Conservation (phyloP, 1,139 yeast genomes). For the Candida tropicalis region DNA sequence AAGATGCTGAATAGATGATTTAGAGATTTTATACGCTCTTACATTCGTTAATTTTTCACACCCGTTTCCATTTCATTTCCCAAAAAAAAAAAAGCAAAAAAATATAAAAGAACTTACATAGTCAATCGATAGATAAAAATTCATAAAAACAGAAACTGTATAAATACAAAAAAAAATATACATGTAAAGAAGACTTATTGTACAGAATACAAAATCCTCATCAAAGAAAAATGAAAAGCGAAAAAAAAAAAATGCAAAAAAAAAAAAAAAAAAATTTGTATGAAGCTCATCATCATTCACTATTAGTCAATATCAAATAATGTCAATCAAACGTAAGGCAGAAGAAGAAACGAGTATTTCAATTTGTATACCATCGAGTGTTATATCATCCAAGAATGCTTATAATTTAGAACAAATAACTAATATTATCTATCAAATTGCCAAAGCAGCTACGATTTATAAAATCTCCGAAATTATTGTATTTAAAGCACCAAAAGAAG, state of each 20-base stretch:
- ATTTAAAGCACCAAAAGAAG: conserved; percentile 47
- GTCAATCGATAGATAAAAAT: conserved; percentile 3
- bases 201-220: no score
- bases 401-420: conserved; percentile 73
- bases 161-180: background rate
- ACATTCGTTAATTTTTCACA: background rate
- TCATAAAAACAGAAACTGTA: no score
- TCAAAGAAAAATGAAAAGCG: background rate
- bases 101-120: no score
- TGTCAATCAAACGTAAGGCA: conserved; percentile 17
- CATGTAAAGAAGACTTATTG: background rate
- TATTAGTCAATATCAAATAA: no score
- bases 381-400: conserved; percentile 55
- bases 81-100: no score
- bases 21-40: background rate
- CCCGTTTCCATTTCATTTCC: conserved; percentile 2
- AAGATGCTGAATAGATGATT: conserved; percentile 12
- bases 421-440: conserved; percentile 72
- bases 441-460: conserved; percentile 70
- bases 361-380: conserved; percentile 67
- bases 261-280: no score
- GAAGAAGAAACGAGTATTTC: conserved; percentile 38
- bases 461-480: conserved; percentile 74
- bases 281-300: no score
- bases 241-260: no score